Conservation (phyloP, 139 green algal species). For the Microglena sp. region DNA sequence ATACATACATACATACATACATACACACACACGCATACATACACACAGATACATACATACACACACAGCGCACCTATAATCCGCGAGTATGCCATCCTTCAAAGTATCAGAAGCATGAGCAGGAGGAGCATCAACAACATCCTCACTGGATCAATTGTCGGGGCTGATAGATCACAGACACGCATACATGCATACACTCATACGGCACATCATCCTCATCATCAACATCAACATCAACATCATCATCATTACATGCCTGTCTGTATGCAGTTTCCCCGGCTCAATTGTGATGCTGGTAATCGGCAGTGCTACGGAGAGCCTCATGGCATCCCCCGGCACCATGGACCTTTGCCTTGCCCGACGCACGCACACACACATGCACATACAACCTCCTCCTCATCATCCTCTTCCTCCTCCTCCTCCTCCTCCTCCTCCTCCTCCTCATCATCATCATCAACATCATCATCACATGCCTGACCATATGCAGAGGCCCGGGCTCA, state of each 20-base stretch:
- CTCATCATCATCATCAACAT: no score
- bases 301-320: not conserved
- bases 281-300: not conserved
- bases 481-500: not conserved
- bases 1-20: not conserved
- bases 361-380: not conserved
- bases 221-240: slow-evolving; percentile 3
- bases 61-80: not conserved
- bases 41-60: slow-evolving; percentile 1
- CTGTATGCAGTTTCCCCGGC: no score
- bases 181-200: slow-evolving; percentile 2
- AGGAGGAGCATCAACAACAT: not conserved
- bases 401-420: no score
- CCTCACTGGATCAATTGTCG: not conserved
- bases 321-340: not conserved
- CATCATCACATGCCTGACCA: not conserved
- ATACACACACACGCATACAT: slow-evolving; percentile 8
- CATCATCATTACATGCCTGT: not conserved
- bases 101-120: slow-evolving; percentile 1
- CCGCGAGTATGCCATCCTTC: not conserved
- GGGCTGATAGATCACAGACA: not conserved
- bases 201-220: not conserved
- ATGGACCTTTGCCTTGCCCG: not conserved
- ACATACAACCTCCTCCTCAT: not conserved
- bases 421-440: no score